These are phyloP conservation scores for Cordyceps pruinosa DNA, from an alignment of 2,329 filamentous ascomycete species.

Conservation along the genomic window DNA sequence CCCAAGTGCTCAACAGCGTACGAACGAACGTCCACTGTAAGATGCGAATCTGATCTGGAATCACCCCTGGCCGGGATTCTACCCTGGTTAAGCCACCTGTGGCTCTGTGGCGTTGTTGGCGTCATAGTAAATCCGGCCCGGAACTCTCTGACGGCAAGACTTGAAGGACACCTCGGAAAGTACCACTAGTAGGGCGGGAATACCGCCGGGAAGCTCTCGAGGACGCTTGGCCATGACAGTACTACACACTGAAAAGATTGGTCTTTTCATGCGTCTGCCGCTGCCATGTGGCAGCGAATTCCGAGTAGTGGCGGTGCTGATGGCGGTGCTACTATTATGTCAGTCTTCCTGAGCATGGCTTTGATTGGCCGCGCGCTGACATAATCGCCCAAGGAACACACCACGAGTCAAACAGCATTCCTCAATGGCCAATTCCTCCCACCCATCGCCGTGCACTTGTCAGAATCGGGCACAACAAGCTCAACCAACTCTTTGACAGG, in stretches of 20 bases:
- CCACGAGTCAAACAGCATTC: background rate
- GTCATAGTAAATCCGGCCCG: too few relatives aligned
- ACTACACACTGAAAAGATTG: background rate
- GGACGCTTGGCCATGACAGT: background rate
- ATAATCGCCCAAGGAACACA: background rate
- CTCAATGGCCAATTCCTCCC: background rate
- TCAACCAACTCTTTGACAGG: background rate
- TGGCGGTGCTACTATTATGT: background rate
- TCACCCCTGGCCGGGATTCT: too few relatives aligned
- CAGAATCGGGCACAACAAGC: background rate
- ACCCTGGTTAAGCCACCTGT: too few relatives aligned
- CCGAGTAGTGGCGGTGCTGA: background rate
- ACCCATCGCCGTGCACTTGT: background rate
- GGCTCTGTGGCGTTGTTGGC: too few relatives aligned
- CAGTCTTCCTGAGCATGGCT: background rate
- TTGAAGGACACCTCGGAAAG: too few relatives aligned
- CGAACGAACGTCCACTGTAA: too few relatives aligned
- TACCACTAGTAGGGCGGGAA: too few relatives aligned
- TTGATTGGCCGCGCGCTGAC: background rate
- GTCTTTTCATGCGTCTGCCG: background rate
- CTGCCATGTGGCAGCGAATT: background rate
- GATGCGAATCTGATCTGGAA: too few relatives aligned
- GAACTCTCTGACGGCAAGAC: too few relatives aligned
- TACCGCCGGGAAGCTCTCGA: too few relatives aligned
- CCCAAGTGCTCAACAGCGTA: too few relatives aligned